Evolutionary conservation across 345 rosid genomes (phyloP).

Genomic region (Salix suchowensis): DNA sequence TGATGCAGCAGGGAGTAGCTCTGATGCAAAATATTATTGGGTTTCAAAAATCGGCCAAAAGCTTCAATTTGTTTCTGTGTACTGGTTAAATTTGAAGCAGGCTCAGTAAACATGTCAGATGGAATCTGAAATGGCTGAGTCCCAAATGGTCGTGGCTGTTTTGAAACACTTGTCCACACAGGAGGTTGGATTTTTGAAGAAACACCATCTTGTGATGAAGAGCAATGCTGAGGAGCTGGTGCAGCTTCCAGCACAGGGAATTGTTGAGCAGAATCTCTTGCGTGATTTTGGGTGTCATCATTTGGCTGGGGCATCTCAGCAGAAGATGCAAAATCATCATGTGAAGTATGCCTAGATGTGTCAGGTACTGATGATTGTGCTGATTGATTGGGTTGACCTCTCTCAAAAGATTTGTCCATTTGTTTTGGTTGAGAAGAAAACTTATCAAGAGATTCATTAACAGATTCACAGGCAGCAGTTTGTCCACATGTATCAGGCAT

Average conservation of each 20-base stretch:
- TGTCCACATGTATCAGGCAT: constrained; percentile 34
- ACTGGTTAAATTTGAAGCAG: constrained; percentile 28
- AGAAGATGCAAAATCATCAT: constrained; percentile 32
- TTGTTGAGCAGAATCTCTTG: constrained; percentile 36
- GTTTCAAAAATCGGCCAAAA: constrained; percentile 50
- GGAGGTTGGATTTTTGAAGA: constrained; percentile 34
- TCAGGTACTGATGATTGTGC: constrained; percentile 21
- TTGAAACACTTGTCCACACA: constrained; percentile 38
- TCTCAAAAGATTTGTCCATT: constrained; percentile 37
- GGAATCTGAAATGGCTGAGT: constrained; percentile 33
- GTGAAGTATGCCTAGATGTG: constrained; percentile 16
- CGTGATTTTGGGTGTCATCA: constrained; percentile 25
- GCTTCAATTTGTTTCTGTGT: constrained; percentile 54
- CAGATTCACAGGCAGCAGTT: constrained; percentile 25
- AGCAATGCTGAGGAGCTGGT: constrained; percentile 40
- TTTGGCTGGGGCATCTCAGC: constrained; percentile 29
- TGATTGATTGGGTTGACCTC: constrained; percentile 42
- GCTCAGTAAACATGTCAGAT: constrained; percentile 28
- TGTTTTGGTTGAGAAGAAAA: constrained; percentile 37
- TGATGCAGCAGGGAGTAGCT: constrained; percentile 46
- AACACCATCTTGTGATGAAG: constrained; percentile 35
- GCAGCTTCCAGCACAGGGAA: constrained; percentile 46
- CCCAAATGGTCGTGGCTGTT: constrained; percentile 37
- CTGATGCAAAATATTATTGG: constrained; percentile 36
- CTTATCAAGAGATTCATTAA: constrained; percentile 31